Percentiles rank a stretch among this genome's conserved stretches.
These are phyloP conservation scores for Schizochytrium sp. DNA, from an alignment of 108 stramenopile species.

Conservation along the genomic window DNA sequence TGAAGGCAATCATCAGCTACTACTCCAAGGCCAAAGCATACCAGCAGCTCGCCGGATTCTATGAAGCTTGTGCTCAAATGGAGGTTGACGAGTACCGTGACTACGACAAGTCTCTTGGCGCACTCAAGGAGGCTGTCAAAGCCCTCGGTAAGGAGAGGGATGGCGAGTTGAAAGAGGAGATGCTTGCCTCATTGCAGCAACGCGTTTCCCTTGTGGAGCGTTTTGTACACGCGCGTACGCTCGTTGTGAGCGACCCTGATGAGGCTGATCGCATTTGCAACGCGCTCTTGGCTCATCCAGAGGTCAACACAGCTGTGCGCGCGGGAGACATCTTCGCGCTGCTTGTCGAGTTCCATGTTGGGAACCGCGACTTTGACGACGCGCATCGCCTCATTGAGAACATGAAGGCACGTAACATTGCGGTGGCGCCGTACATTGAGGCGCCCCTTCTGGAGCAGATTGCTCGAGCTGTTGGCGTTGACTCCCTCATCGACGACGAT, in stretches of 20 bases:
- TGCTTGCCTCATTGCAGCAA: not conserved
- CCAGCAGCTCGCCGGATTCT: slow-evolving; percentile 52
- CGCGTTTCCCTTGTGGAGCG: not conserved
- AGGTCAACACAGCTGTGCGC: slow-evolving; percentile 43
- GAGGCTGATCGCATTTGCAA: slow-evolving; percentile 38
- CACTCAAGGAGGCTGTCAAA: slow-evolving; percentile 54
- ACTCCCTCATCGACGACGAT: slow-evolving; percentile 12
- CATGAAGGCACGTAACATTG: slow-evolving; percentile 42
- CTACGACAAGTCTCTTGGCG: slow-evolving; percentile 56
- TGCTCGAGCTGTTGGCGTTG: slow-evolving; percentile 28
- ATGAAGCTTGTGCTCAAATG: slow-evolving; percentile 55
- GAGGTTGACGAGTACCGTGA: slow-evolving; percentile 59
- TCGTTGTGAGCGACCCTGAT: slow-evolving; percentile 16
- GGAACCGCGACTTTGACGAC: not conserved
- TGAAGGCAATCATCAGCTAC: slow-evolving; percentile 56
- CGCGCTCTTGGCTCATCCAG: slow-evolving; percentile 27
- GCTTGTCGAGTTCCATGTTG: slow-evolving; percentile 47
- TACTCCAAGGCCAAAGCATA: slow-evolving; percentile 60
- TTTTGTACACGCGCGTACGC: slow-evolving; percentile 27
- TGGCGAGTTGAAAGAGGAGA: not conserved
- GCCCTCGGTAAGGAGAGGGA: slow-evolving; percentile 28
- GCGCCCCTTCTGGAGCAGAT: slow-evolving; percentile 22
- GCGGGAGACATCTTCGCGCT: slow-evolving; percentile 55
- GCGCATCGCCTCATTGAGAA: slow-evolving; percentile 25
- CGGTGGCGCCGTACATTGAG: slow-evolving; percentile 39